These are phyloP conservation scores for Saccharum spontaneum DNA, from an alignment of 176 grass and related monocot species.

Conservation along the genomic window DNA sequence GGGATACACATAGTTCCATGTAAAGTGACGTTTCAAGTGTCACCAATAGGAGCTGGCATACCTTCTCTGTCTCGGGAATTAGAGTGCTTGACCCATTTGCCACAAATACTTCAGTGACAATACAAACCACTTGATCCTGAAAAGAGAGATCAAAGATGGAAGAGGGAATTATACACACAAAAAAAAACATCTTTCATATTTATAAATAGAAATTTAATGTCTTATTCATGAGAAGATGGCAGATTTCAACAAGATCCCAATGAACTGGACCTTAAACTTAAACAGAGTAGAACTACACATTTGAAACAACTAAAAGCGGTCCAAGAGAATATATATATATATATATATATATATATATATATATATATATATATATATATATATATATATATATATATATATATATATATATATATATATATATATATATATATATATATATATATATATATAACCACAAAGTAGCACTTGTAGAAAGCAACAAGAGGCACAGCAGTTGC, in stretches of 20 bases:
- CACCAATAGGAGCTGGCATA: slow-evolving; percentile 64
- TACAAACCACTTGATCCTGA: slow-evolving; percentile 87
- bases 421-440: not conserved
- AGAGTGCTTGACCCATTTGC: slow-evolving; percentile 51
- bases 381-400: not conserved
- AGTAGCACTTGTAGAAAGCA: not conserved
- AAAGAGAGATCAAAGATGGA: slow-evolving; percentile 2
- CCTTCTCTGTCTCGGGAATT: slow-evolving; percentile 35
- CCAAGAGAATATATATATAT: not conserved
- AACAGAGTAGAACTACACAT: not conserved
- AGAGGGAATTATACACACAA: not conserved
- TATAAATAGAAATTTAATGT: not conserved
- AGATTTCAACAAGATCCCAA: slow-evolving; percentile 11
- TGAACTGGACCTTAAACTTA: not conserved
- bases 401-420: not conserved
- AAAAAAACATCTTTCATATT: not conserved
- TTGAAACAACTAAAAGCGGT: not conserved
- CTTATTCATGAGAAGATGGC: not conserved
- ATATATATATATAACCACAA: not conserved
- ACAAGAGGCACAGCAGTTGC: not conserved
- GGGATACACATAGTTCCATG: slow-evolving; percentile 81
- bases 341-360: not conserved
- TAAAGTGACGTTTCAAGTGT: slow-evolving; percentile 81
- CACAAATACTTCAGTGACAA: slow-evolving; percentile 69
- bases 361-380: not conserved